Percentiles rank a stretch among this genome's conserved stretches.
Evolutionary conservation across 2,329 filamentous ascomycete species (phyloP).

Genomic region (Cladophialophora bantiana): DNA sequence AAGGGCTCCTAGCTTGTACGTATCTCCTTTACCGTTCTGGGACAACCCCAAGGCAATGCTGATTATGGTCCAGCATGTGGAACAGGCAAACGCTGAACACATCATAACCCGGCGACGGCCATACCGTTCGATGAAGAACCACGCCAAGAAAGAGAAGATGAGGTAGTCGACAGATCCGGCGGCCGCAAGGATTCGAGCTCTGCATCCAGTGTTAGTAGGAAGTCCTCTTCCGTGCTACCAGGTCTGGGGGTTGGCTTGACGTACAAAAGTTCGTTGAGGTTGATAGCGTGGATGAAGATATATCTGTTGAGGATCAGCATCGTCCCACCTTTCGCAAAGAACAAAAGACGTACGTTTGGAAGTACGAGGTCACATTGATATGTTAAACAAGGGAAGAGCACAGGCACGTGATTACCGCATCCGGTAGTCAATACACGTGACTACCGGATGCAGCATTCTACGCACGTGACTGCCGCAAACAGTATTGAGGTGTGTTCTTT

Average conservation of each 20-base stretch:
- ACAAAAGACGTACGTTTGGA: constrained; percentile 36
- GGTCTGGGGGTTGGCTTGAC: not conserved
- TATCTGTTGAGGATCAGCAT: constrained; percentile 44
- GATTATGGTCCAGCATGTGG: constrained; percentile 59
- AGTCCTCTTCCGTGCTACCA: not conserved
- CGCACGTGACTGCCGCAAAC: too few species aligned
- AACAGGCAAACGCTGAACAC: constrained; percentile 56
- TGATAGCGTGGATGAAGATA: constrained; percentile 54
- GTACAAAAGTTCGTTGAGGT: constrained; percentile 43
- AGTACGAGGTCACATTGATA: constrained; percentile 41
- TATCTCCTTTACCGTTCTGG: constrained; percentile 50
- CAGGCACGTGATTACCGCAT: too few species aligned
- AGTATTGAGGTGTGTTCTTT: too few species aligned
- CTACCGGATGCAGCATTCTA: too few species aligned
- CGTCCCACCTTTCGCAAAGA: not conserved
- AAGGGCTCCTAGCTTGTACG: constrained; percentile 56
- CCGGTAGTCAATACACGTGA: too few species aligned
- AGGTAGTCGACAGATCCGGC: constrained; percentile 58
- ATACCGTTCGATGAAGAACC: constrained; percentile 57
- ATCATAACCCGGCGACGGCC: constrained; percentile 60
- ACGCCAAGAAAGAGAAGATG: constrained; percentile 52
- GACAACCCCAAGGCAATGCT: constrained; percentile 53
- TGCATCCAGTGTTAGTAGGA: constrained; percentile 20
- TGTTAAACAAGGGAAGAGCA: too few species aligned
- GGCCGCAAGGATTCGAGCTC: constrained; percentile 53